Evolutionary conservation across 2,329 filamentous ascomycete genomes (phyloP).

Genomic region (Grosmannia huntii): DNA sequence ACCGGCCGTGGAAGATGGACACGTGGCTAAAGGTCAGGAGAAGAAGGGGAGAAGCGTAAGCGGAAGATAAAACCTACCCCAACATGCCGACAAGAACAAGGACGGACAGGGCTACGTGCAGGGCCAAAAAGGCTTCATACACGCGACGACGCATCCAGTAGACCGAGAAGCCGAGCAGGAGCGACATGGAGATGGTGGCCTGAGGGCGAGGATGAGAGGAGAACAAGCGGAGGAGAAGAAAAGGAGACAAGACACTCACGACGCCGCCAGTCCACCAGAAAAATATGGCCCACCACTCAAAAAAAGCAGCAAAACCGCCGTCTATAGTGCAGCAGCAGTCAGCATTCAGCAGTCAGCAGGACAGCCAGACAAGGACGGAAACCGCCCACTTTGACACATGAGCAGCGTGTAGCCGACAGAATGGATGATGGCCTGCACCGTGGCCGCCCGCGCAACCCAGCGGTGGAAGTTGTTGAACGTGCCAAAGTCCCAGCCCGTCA

Average conservation of each 20-base stretch:
- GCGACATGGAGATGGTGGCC: slow-evolving; percentile 32
- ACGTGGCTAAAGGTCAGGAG: slow-evolving; percentile 3
- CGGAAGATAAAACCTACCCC: slow-evolving; percentile 11
- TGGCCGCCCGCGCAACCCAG: slow-evolving; percentile 50
- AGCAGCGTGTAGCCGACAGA: slow-evolving; percentile 42
- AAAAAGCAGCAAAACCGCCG: neutral
- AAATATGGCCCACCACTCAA: neutral
- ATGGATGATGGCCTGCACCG: slow-evolving; percentile 49
- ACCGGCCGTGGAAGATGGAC: slow-evolving; percentile 34
- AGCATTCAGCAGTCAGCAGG: neutral
- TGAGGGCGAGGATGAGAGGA: neutral
- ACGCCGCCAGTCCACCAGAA: slow-evolving; percentile 11
- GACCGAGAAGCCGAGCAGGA: slow-evolving; percentile 32
- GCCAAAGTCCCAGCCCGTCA: slow-evolving; percentile 56
- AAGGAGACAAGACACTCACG: slow-evolving; percentile 1
- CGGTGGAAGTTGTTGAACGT: slow-evolving; percentile 57
- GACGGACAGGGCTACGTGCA: slow-evolving; percentile 28
- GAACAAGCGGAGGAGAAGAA: neutral
- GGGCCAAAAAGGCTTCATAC: slow-evolving; percentile 37
- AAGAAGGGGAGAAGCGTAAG: neutral
- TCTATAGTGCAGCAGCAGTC: too few relatives aligned
- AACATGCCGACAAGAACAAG: slow-evolving; percentile 24
- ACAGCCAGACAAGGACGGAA: neutral
- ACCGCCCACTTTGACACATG: slow-evolving; percentile 17
- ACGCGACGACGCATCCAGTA: slow-evolving; percentile 37